Evolutionary conservation across 1,139 yeast genomes (phyloP), one percentile per base, ranked within the genome.

Genomic region (Yamadazyma jaroonii): DNA sequence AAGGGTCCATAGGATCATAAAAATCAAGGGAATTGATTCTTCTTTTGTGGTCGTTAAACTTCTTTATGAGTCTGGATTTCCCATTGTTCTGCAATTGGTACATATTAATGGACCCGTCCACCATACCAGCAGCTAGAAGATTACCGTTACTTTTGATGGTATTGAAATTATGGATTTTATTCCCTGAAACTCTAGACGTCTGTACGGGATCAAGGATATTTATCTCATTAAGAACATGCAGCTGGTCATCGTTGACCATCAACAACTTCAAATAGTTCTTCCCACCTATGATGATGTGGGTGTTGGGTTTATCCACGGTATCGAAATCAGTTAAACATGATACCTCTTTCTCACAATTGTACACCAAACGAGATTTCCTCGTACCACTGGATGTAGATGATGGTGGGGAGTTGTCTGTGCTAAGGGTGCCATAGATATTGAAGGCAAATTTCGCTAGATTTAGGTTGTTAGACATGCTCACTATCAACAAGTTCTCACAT

Each of bases 1-100:
- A 11, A 3, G 72, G 71, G 25, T 42, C 36, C 6, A 29, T 14
- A 3, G 49, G 46, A 32, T 43, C 48, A 12, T 64, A 51, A 56
- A 88, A 89, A 42, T 85, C 88, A 22, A 92, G 64, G 1, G 95
- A 77, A 53, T 89, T 88, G 32, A 92, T 82, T 3, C 95, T 81
- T 39, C 97, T 66, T 36, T 81, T 81, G 50, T 88, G 96, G 45
- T 86, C 96, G 11, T 74, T 62, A 27, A 83, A 64, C 31, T 76
- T 69, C 36, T 72, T 54, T 23, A 73, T 51, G 11, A 75, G 45
- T 41, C 71, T 65, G 36, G 71, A 52, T 41, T 59, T 62, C 6
- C 76, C 76, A 41, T 52, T 59, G 37, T 61, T 56, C 15, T 57
- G 46, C 11, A 71, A 50, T 39, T 60, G 61, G 46, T 63, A 67